phyloP scores from a whole-genome alignment of 1,139 yeast genomes.

The Diutina scorzettiae region DNA sequence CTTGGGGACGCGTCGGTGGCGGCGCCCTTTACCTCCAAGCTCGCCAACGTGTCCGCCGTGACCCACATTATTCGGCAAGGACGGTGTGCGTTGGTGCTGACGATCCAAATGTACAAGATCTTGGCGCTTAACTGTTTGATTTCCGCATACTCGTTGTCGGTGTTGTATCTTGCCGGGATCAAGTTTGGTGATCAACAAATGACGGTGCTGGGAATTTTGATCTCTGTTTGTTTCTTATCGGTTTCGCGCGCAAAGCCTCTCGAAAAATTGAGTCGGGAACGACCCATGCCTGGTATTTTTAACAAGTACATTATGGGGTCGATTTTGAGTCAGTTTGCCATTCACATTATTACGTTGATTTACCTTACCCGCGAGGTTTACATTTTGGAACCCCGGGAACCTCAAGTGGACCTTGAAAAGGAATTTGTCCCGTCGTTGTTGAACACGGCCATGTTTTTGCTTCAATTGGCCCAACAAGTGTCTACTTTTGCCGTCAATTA shows the following conservation, averaged over 20 bases:
- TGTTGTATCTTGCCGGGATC: constrained; percentile 91
- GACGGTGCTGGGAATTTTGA: constrained; percentile 79
- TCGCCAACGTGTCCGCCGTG: constrained; percentile 86
- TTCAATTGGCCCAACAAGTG: constrained; percentile 92
- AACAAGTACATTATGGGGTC: constrained; percentile 95
- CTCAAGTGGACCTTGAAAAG: constrained; percentile 80
- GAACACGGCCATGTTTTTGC: constrained; percentile 90
- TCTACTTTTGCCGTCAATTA: constrained; percentile 97
- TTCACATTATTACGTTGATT: constrained; percentile 73
- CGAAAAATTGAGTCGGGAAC: constrained; percentile 78
- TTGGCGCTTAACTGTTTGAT: constrained; percentile 93
- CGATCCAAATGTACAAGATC: constrained; percentile 97
- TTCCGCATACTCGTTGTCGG: constrained; percentile 91
- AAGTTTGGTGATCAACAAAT: constrained; percentile 97
- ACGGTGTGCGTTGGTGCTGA: constrained; percentile 93
- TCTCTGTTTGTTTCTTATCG: constrained; percentile 90
- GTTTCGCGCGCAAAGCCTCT: constrained; percentile 90
- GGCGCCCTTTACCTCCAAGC: constrained; percentile 95
- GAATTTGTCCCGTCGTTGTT: constrained; percentile 78
- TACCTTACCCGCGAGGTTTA: constrained; percentile 79
- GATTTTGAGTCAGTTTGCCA: constrained; percentile 89
- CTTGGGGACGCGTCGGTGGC: constrained; percentile 99
- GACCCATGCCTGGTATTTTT: constrained; percentile 98
- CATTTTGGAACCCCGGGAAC: constrained; percentile 82
- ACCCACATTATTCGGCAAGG: constrained; percentile 95